Conservation (phyloP, 148 eudicot genomes). For the Cornus florida region DNA sequence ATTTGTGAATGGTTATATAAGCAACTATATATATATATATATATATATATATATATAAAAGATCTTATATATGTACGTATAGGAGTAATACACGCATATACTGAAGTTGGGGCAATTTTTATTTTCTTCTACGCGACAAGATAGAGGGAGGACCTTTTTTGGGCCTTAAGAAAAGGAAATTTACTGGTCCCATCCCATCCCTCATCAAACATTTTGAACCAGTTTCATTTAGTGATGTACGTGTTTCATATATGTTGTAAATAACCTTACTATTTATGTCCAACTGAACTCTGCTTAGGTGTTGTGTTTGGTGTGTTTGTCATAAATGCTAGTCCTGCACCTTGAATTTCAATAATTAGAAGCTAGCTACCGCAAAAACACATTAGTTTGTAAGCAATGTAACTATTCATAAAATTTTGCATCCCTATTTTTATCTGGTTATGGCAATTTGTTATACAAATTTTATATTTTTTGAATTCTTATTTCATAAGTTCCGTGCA, state of each 20-base stretch:
- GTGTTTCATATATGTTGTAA: too few species aligned
- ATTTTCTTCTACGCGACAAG: not conserved
- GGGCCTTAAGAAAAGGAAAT: not conserved
- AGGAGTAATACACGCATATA: not conserved
- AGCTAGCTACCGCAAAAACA: not conserved
- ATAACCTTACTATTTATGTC: not conserved
- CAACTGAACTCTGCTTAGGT: not conserved
- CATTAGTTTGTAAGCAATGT: too few species aligned
- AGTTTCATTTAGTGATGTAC: too few species aligned
- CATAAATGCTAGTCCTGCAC: too few species aligned
- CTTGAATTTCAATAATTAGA: not conserved
- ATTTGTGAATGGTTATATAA: too few species aligned
- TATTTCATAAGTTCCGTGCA: too few species aligned
- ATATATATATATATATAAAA: too few species aligned
- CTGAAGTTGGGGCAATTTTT: not conserved
- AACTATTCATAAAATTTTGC: too few species aligned
- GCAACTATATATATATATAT: too few species aligned
- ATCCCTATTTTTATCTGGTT: too few species aligned
- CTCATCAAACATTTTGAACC: not conserved
- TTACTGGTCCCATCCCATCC: not conserved
- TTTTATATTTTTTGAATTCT: too few species aligned
- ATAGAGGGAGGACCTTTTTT: not conserved
- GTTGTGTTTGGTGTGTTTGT: not conserved
- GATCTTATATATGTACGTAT: not conserved
- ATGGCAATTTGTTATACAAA: too few species aligned